Percentiles rank a stretch among this genome's conserved stretches.
These are phyloP conservation scores for Plenodomus tracheiphilus DNA, from an alignment of 2,329 filamentous ascomycete genomes.

Conservation along the genomic window DNA sequence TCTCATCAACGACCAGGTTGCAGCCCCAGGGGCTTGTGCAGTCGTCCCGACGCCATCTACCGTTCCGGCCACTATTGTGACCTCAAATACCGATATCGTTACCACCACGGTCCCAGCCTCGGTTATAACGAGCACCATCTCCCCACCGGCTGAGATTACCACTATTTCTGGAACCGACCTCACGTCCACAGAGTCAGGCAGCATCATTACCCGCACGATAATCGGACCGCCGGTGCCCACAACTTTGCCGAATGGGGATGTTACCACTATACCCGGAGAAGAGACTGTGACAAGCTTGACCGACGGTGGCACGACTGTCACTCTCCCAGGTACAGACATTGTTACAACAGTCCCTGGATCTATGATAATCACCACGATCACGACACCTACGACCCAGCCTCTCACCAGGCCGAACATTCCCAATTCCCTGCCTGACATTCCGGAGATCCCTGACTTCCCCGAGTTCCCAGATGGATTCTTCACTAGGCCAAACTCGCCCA, in stretches of 20 bases:
- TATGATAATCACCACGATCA: background rate
- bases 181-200: too few species aligned
- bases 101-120: background rate
- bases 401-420: background rate
- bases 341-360: background rate
- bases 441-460: too few species aligned
- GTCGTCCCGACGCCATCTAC: background rate
- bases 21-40: background rate
- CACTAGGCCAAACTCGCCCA: background rate
- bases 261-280: background rate
- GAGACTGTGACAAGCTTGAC: background rate
- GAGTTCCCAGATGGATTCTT: background rate
- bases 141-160: too few species aligned
- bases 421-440: too few species aligned
- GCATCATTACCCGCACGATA: background rate
- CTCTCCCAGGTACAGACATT: background rate
- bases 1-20: constrained; percentile 8
- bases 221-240: background rate
- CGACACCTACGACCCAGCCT: background rate
- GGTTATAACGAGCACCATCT: background rate
- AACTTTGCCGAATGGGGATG: background rate
- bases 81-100: too few species aligned
- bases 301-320: background rate
- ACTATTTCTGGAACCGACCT: too few species aligned
- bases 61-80: too few species aligned